Percentiles rank a stretch among this genome's conserved stretches.
Conservation (phyloP, 2,329 filamentous ascomycete species). For the Penicillium expansum region DNA sequence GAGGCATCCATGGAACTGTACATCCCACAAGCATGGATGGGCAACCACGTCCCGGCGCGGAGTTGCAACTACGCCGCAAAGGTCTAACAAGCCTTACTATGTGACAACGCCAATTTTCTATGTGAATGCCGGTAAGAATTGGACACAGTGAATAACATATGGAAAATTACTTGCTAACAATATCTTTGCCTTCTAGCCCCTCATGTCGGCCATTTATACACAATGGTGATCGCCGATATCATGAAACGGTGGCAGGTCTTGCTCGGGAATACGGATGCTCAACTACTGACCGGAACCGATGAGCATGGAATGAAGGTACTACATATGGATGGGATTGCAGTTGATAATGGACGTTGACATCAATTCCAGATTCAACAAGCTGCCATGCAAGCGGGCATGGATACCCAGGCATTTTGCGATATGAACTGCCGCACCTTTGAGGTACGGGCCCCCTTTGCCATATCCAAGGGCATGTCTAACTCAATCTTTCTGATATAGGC, state of each 20-base stretch:
- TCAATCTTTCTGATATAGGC: constrained; percentile 40
- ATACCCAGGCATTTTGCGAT: constrained; percentile 85
- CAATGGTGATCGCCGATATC: constrained; percentile 85
- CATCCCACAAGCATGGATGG: constrained; percentile 26
- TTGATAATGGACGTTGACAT: constrained; percentile 15
- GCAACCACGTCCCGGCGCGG: constrained; percentile 24
- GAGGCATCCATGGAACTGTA: constrained; percentile 32
- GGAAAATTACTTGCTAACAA: not conserved
- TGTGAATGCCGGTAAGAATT: constrained; percentile 77
- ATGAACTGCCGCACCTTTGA: constrained; percentile 75
- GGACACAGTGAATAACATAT: not conserved
- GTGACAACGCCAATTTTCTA: constrained; percentile 98
- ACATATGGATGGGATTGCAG: not conserved
- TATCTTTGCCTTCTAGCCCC: constrained; percentile 60
- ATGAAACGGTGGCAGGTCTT: constrained; percentile 88
- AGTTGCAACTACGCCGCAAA: constrained; percentile 30
- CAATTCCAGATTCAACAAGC: constrained; percentile 70
- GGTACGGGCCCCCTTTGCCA: constrained; percentile 33
- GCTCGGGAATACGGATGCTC: constrained; percentile 62
- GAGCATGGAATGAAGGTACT: constrained; percentile 88
- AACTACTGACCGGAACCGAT: constrained; percentile 87
- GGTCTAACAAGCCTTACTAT: constrained; percentile 76
- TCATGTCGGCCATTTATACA: constrained; percentile 92
- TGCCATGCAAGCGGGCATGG: constrained; percentile 65
- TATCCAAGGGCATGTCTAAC: not conserved